phyloP scores from a whole-genome alignment of 2,329 filamentous ascomycete species.

The Colletotrichum lindemuthianum region DNA sequence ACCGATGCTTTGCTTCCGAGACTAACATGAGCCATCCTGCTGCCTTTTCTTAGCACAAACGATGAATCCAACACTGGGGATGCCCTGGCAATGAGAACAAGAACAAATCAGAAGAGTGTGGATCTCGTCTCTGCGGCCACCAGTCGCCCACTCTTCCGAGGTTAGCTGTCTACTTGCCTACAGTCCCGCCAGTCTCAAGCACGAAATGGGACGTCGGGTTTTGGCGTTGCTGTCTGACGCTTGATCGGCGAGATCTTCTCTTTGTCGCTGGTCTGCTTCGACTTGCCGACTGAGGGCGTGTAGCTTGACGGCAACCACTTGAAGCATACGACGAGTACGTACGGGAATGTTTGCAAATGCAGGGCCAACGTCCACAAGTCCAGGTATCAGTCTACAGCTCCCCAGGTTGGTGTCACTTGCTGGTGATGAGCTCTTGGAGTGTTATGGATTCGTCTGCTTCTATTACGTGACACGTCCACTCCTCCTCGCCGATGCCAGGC shows the following conservation, averaged over 20 bases:
- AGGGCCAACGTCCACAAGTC: constrained; percentile 22
- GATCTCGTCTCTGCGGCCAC: no score
- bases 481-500: constrained; percentile 15
- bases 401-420: neutral
- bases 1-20: no score
- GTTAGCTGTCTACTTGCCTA: constrained; percentile 12
- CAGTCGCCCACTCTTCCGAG: no score
- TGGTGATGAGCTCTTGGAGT: accelerated
- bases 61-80: no score
- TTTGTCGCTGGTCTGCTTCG: neutral
- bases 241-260: constrained; percentile 40
- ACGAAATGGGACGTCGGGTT: constrained; percentile 43
- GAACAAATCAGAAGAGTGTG: no score
- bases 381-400: neutral
- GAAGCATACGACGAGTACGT: neutral
- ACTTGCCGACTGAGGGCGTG: neutral
- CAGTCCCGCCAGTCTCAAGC: constrained; percentile 38
- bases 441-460: constrained; percentile 10
- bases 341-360: constrained; percentile 2
- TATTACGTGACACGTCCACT: neutral
- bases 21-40: no score
- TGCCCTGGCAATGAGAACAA: no score
- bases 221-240: constrained; percentile 43
- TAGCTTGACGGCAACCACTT: constrained; percentile 42
- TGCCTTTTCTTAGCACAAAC: no score